Evolutionary conservation across 163 green algal genomes (phyloP).

Genomic region (Scenedesmus sp.): DNA sequence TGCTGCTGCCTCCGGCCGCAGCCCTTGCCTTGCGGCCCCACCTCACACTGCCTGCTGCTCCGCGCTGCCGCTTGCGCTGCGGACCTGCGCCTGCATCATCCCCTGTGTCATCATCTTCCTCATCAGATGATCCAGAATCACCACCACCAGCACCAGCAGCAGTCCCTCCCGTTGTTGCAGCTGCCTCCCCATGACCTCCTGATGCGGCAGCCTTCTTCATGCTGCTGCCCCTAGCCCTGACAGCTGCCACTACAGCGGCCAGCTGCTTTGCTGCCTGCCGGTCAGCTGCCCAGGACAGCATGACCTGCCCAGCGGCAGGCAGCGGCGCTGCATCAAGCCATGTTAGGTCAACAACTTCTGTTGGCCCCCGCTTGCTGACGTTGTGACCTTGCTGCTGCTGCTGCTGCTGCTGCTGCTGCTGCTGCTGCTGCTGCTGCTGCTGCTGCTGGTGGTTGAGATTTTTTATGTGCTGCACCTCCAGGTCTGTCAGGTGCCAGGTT

Average conservation of each 20-base stretch:
- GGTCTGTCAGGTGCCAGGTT: constrained; percentile 4
- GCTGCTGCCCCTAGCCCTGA: background rate
- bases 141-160: too few relatives aligned
- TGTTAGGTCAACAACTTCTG: background rate
- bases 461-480: background rate
- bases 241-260: background rate
- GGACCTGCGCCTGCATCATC: background rate
- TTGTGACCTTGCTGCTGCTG: constrained; percentile 12
- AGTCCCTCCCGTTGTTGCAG: too few relatives aligned
- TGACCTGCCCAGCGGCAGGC: background rate
- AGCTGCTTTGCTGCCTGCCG: background rate
- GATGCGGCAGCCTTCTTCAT: background rate
- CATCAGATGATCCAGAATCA: constrained; percentile 1
- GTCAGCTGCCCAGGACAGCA: background rate
- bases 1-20: background rate
- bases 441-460: background rate
- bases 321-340: background rate
- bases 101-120: background rate
- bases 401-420: too few relatives aligned
- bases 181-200: background rate
- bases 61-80: constrained; percentile 6
- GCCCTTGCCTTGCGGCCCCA: background rate
- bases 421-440: too few relatives aligned
- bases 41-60: background rate
- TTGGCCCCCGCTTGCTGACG: background rate